These are phyloP conservation scores for Arachnopeziza araneosa DNA, from an alignment of 2,329 filamentous ascomycete genomes.

Conservation along the genomic window DNA sequence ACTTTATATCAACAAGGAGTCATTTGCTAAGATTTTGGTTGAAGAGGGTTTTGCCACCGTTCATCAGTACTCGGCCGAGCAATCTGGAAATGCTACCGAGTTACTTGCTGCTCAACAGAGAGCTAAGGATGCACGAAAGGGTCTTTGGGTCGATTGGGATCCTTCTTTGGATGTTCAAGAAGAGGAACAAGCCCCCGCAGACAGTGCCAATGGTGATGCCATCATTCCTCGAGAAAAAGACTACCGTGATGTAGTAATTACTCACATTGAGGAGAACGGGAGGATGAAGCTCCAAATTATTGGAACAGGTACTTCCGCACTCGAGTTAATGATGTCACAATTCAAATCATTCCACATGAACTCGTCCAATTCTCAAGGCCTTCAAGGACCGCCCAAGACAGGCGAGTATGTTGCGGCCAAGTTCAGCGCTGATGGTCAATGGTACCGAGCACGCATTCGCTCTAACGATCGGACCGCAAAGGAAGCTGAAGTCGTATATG, in stretches of 20 bases:
- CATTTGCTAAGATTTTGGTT: conserved; percentile 86
- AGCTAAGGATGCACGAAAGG: conserved; percentile 84
- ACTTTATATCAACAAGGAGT: conserved; percentile 89
- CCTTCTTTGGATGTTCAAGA: conserved; percentile 74
- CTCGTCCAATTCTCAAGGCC: conserved; percentile 68
- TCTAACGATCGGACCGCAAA: conserved; percentile 89
- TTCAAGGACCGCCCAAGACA: conserved; percentile 75
- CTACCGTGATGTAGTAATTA: conserved; percentile 91
- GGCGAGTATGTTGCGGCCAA: conserved; percentile 88
- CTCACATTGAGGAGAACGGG: conserved; percentile 77
- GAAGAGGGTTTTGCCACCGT: conserved; percentile 93
- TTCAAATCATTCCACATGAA: conserved; percentile 90
- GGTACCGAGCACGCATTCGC: conserved; percentile 89
- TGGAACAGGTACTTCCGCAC: conserved; percentile 74
- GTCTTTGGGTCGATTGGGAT: conserved; percentile 91
- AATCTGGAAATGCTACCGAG: conserved; percentile 82
- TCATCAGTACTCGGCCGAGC: conserved; percentile 92
- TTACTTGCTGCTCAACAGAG: conserved; percentile 81
- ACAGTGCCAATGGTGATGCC: conserved; percentile 47
- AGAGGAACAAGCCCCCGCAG: conserved; percentile 45
- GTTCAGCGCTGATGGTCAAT: conserved; percentile 83
- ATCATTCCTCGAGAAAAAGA: conserved; percentile 65
- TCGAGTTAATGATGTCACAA: conserved; percentile 83
- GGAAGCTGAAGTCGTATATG: conserved; percentile 84
- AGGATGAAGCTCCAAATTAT: conserved; percentile 89